A percentile compares a stretch with the other conserved stretches of the same genome.
Evolutionary conservation across 768 basidiomycete species (phyloP).

Genomic region (Lactarius pseudohatsudake): DNA sequence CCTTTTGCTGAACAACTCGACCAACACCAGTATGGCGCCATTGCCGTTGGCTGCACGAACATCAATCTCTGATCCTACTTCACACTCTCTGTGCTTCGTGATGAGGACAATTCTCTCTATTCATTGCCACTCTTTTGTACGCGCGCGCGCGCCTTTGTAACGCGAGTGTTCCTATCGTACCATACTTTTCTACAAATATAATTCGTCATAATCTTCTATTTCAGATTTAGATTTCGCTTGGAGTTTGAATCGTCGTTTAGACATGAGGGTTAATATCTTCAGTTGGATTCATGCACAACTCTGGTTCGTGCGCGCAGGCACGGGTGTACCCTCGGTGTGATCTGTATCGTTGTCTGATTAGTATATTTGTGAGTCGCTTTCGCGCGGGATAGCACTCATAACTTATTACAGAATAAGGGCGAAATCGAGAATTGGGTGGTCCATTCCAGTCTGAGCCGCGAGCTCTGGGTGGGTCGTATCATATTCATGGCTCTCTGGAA

Average conservation of each 20-base stretch:
- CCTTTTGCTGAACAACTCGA: not conserved
- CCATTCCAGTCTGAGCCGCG: not conserved
- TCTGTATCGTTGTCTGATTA: not conserved
- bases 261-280: not conserved
- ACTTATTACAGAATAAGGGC: too few relatives aligned
- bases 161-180: not conserved
- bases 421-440: too few relatives aligned
- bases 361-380: not conserved
- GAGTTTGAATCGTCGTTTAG: not conserved
- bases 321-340: not conserved
- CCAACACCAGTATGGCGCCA: not conserved
- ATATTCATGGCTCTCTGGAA: not conserved
- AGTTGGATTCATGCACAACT: not conserved
- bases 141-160: not conserved
- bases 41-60: not conserved
- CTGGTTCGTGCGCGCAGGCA: not conserved
- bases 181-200: not conserved
- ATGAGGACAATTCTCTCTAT: conserved; percentile 17
- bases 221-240: not conserved
- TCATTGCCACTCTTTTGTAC: conserved; percentile 20
- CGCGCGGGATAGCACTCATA: too few relatives aligned
- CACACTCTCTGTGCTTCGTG: not conserved
- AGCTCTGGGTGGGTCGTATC: not conserved
- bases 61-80: not conserved
- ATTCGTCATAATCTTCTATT: not conserved